Conservation (phyloP, 2,329 filamentous ascomycete species). For the Sporothrix pseudoabietina region DNA sequence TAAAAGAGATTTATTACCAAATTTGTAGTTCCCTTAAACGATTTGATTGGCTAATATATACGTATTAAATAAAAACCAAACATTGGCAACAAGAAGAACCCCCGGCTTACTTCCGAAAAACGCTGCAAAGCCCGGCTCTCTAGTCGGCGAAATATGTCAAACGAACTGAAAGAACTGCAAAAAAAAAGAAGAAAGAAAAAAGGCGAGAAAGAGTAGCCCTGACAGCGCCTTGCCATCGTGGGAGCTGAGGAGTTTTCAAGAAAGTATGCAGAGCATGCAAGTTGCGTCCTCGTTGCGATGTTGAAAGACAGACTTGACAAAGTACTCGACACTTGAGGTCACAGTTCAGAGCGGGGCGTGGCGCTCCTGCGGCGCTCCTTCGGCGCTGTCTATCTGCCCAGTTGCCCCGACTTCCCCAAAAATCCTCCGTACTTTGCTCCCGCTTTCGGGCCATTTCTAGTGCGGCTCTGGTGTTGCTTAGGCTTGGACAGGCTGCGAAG, state of each 20-base stretch:
- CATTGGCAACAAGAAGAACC: not conserved
- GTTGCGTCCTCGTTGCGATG: not conserved
- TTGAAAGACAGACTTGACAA: not conserved
- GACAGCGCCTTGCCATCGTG: not conserved
- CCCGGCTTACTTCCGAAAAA: not conserved
- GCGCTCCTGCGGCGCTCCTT: not conserved
- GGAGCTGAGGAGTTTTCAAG: no score
- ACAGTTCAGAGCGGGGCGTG: not conserved
- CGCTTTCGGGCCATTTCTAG: constrained; percentile 19
- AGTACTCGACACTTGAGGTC: constrained; percentile 14
- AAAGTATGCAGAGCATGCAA: not conserved
- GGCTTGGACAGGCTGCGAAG: no score
- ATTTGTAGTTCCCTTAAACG: not conserved
- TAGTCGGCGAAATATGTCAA: not conserved
- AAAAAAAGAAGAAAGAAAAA: not conserved
- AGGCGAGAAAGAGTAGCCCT: not conserved
- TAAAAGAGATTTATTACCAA: not conserved
- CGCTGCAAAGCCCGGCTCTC: not conserved
- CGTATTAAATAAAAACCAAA: not conserved
- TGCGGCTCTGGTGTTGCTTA: not conserved
- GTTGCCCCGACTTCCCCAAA: not conserved
- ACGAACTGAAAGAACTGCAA: not conserved
- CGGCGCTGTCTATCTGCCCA: not conserved
- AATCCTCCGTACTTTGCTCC: not conserved
- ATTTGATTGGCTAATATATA: not conserved